Percentiles rank a stretch among this genome's conserved stretches.
Evolutionary conservation across 768 basidiomycete genomes (phyloP).

Genomic region (Tylopilus intermedius): DNA sequence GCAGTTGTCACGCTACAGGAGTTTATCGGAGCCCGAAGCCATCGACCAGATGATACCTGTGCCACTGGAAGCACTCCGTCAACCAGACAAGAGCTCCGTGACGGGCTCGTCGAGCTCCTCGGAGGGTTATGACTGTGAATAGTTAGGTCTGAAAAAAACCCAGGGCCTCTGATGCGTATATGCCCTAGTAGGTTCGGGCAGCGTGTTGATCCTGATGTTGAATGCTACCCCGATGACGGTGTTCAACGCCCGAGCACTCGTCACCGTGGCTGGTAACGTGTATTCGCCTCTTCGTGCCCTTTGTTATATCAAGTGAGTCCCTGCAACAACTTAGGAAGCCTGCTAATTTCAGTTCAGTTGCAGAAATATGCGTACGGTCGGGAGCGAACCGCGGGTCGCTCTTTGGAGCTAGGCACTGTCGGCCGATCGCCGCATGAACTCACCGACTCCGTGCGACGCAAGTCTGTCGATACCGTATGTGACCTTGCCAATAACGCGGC

Average conservation of each 20-base stretch:
- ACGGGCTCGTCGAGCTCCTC: conserved; percentile 90
- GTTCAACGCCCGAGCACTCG: conserved; percentile 92
- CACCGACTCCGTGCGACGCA: conserved; percentile 1
- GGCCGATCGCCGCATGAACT: no score
- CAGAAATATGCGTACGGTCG: no score
- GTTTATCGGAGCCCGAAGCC: conserved; percentile 77
- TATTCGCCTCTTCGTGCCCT: no score
- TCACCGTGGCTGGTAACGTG: conserved; percentile 89
- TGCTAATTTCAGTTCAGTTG: no score
- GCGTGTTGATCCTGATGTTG: conserved; percentile 90
- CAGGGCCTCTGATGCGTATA: neutral
- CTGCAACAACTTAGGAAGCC: no score
- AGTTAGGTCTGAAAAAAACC: neutral
- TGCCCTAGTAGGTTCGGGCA: conserved; percentile 68
- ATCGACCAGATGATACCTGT: conserved; percentile 98
- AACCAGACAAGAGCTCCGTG: conserved; percentile 90
- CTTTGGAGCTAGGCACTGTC: no score
- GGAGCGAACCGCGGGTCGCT: no score
- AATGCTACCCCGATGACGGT: conserved; percentile 87
- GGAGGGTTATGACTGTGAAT: conserved; percentile 88
- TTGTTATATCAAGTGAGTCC: no score
- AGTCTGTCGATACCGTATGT: conserved; percentile 60
- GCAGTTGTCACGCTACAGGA: conserved; percentile 90
- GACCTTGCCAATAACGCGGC: conserved; percentile 70
- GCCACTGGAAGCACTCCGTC: conserved; percentile 83